Percentiles rank a stretch among this genome's conserved stretches.
Evolutionary conservation across 1,284 basidiomycete genomes (phyloP).

Genomic region (Puccinia polysora): DNA sequence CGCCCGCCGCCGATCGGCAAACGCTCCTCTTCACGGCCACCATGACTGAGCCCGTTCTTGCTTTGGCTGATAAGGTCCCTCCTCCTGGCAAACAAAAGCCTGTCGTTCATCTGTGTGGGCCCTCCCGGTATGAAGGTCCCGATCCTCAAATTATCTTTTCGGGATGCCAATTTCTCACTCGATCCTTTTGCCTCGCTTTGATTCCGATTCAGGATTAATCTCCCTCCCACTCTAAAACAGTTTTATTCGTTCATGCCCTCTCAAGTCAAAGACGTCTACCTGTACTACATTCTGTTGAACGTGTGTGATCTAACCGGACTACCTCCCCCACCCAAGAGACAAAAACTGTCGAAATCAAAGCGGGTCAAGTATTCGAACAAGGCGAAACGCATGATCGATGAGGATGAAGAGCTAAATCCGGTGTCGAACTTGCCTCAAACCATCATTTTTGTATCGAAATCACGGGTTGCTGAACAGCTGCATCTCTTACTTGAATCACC

Average conservation of each 20-base stretch:
- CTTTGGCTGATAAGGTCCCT: slow-evolving; percentile 68
- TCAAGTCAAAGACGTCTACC: slow-evolving; percentile 87
- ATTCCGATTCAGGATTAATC: slow-evolving; percentile 64
- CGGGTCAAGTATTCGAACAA: slow-evolving; percentile 45
- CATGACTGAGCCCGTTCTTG: slow-evolving; percentile 78
- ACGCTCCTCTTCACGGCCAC: slow-evolving; percentile 97
- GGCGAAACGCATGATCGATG: slow-evolving; percentile 50
- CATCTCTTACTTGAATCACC: slow-evolving; percentile 78
- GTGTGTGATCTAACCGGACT: slow-evolving; percentile 53
- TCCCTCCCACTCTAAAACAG: slow-evolving; percentile 76
- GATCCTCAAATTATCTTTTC: slow-evolving; percentile 21
- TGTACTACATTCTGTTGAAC: slow-evolving; percentile 82
- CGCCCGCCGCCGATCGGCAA: slow-evolving; percentile 68
- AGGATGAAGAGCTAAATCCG: slow-evolving; percentile 55
- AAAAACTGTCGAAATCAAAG: slow-evolving; percentile 49
- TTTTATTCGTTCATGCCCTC: slow-evolving; percentile 88
- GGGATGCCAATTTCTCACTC: slow-evolving; percentile 3
- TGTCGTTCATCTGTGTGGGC: slow-evolving; percentile 77
- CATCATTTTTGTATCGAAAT: slow-evolving; percentile 87
- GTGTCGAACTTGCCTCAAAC: slow-evolving; percentile 67
- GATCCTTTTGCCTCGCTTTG: slow-evolving; percentile 15
- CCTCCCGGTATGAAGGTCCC: slow-evolving; percentile 60
- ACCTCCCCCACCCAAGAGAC: slow-evolving; percentile 47
- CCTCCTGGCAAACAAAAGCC: slow-evolving; percentile 76
- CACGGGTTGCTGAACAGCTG: slow-evolving; percentile 70